Evolutionary conservation across 306 rosid genomes (phyloP), one percentile per base, ranked within the genome.

Genomic region (Carpinus viminea): DNA sequence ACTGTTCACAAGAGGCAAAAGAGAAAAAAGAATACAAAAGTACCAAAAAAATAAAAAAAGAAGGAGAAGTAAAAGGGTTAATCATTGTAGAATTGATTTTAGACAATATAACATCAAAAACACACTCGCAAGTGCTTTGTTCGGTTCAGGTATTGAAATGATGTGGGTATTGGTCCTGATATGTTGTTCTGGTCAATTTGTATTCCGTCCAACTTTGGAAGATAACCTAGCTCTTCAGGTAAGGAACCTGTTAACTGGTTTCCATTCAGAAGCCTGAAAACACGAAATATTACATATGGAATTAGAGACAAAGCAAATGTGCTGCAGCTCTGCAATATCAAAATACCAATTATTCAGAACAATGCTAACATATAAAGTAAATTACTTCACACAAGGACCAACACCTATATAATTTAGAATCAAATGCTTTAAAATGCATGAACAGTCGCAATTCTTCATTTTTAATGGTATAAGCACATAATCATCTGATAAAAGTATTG

Each of bases 181-280:
- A 87, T 70, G 1, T 73, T 10, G 68, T 87, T 87, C 73, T 80
- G 31, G n/a, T 87, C 91, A 54, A 87, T 75, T 78, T 87, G 91
- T 68, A 85, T 69, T 36, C 87, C 81, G 66, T 48, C 68, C 47
- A 87, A 80, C 2, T 80, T 83, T 72, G 73, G 12, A 68, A 87
- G 91, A 50, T 75, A 21, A 24, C 91, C 89, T 3, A 87, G 89
- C 80, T 85, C 88, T 12, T 85, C 85, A 2, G 91, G 91, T 70
- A 87, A 72, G 64, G 85, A 12, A 77, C 91, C 91, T 10, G 91
- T 64, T 16, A 87, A 60, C 10, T 64, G 34, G 61, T 87, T 87
- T 75, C 91, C 91, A 78, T 73, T 87, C 76, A 87, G 76, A 70
- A 87, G 89, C 83, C 91, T 87, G 87, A 43, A 61, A 46, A 76